Evolutionary conservation across 176 grass and related monocot species (phyloP), one percentile per base, ranked within the genome.

Genomic region (Carex parvula): DNA sequence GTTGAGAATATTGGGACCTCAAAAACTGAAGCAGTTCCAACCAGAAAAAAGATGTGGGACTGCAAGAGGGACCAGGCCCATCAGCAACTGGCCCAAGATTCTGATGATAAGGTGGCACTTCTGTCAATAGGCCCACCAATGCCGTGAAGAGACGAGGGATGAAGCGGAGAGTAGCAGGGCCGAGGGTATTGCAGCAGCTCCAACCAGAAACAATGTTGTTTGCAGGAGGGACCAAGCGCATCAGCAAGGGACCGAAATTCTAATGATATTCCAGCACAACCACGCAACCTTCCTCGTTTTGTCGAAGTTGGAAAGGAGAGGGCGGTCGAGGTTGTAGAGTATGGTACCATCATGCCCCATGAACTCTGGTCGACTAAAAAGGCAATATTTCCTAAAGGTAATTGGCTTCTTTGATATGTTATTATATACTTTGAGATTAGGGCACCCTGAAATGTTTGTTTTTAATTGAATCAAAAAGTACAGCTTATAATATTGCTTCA

Each of bases 311-410:
- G 93, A 61, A 66, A 88, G 52, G 83, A 89, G 63, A 86, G 90
- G 44, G 92, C 82, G 64, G 90, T 92, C 83, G 94, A 97, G 90
- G 87, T 83, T 86, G 77, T 97, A 12, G 92, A 92, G 83, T 90
- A 92, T 92, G 94, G 94, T 82, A 69, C 72, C 60, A 90, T 91
- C 13, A 68, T 94, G 77, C 91, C 89, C 76, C 87, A 88, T 80
- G 90, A 82, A 26, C 60, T 87, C 69, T 97, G 94, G 92, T 94
- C 92, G 39, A 88, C 90, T 54, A 88, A 48, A 83, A 84, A 94
- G 77, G 84, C 86, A 75, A 93, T 97, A 79, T 97, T 97, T 65
- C 92, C 92, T 11, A 94, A 94, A 94, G 95, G 92, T 97, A 88
- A 4, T 53, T 54, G 18, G 16, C 37, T 55, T 53, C 3, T 6